Base-by-base conservation (phyloP, 305 asterid species). In the Rubia balearica region DNA sequence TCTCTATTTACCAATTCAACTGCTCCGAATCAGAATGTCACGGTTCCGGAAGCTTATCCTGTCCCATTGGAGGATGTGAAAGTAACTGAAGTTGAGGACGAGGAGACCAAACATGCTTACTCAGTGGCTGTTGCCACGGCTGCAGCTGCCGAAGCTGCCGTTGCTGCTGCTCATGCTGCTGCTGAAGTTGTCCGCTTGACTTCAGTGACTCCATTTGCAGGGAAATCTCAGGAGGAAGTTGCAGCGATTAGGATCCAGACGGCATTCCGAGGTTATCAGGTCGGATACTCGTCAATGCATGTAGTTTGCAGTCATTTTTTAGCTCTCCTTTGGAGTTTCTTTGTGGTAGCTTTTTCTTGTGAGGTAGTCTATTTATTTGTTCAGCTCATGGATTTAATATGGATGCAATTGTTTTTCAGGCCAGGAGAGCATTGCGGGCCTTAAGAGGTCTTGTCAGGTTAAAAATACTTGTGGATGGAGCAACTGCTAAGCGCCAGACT, bases 371-470 rank as follows among this genome's bases (percentile, higher is more conserved):
- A 12, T 63, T 38, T 48, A n/a, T 38, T 45, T 36, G 12, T 27
- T 21, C 46, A 48, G 21, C 1, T 5, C 22, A 38, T 19, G 70
- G 49, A 57, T 65, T 59, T 24, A 8, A n/a, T 42, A 17, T 70
- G 53, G 17, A 14, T 75, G 43, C 64, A 33, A 64, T 62, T 51
- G 1, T 75, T 81, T 76, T 77, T 74, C 86, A 94, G 99, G 99
- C 99, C 19, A 87, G 96, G 80, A 87, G 97, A 80, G 98, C 99
- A 45, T 77, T 91, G 77, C 77, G 88, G 71, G 99, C 96, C 76
- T 82, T 94, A 71, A 87, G 97, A 82, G 99, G 99, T 75, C 93
- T 94, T 55, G 98, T 94, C 48, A 84, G 98, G 78, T 80, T 94
- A 77, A 94, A 94, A 82, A 72, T 95, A 69, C 86, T 94, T 33